These are phyloP conservation scores for Pisolithus albus DNA, from an alignment of 768 basidiomycete species.

Conservation along the genomic window DNA sequence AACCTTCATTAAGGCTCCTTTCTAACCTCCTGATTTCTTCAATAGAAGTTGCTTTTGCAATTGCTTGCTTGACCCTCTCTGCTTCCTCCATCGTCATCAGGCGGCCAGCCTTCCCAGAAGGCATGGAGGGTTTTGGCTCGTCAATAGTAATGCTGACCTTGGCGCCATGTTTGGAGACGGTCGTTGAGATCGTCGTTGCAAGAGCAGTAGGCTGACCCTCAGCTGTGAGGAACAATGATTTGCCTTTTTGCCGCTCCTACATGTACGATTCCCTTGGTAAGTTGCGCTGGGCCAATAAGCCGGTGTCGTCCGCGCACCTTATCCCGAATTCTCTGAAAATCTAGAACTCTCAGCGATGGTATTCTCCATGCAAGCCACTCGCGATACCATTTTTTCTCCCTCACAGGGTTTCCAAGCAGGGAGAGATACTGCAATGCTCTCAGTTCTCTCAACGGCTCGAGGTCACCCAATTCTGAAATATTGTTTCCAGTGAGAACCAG, in stretches of 20 bases:
- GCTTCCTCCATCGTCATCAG: conserved; percentile 90
- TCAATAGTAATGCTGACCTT: conserved; percentile 62
- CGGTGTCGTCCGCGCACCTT: conserved; percentile 61
- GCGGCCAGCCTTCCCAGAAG: conserved; percentile 67
- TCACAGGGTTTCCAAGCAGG: conserved; percentile 76
- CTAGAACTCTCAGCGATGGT: conserved; percentile 82
- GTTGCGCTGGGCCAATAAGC: conserved; percentile 12
- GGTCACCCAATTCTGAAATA: conserved; percentile 72
- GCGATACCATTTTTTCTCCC: conserved; percentile 92
- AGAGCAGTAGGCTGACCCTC: conserved; percentile 74
- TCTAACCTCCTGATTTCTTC: conserved; percentile 84
- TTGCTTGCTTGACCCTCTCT: conserved; percentile 79
- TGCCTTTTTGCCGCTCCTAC: conserved; percentile 75
- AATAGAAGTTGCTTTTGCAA: conserved; percentile 83
- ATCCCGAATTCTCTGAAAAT: conserved; percentile 92
- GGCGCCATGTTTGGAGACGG: conserved; percentile 59
- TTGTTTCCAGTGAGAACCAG: conserved; percentile 83
- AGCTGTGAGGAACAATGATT: conserved; percentile 72
- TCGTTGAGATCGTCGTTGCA: conserved; percentile 69
- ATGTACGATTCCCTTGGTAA: conserved; percentile 21
- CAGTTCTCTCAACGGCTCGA: conserved; percentile 75
- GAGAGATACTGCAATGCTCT: conserved; percentile 69
- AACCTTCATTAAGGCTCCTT: conserved; percentile 77
- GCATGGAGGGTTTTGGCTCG: conserved; percentile 60
- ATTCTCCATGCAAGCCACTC: conserved; percentile 92